Evolutionary conservation across 495 filamentous ascomycete species (phyloP).

Genomic region (Hypoxylon lienhwacheense): DNA sequence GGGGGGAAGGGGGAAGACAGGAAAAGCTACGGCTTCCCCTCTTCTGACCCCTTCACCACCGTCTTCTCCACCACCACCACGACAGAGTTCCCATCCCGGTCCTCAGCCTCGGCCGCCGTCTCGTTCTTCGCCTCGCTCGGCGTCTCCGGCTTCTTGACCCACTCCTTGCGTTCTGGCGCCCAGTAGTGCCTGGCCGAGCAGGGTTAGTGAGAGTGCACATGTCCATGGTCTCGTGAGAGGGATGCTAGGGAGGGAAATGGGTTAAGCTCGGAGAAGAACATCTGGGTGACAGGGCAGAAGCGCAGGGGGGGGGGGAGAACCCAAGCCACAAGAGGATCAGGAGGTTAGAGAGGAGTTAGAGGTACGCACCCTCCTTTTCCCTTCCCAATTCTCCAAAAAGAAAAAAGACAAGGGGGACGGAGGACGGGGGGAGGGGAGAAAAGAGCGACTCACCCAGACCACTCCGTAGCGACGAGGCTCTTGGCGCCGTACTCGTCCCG

Average conservation of each 20-base stretch:
- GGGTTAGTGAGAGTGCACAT: constrained; percentile 12
- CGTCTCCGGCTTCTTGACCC: constrained; percentile 47
- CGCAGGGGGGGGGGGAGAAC: not conserved
- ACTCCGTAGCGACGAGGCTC: constrained; percentile 65
- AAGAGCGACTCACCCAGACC: constrained; percentile 57
- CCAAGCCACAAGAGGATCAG: not conserved
- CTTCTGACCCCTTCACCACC: constrained; percentile 18
- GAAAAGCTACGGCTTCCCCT: too few species aligned
- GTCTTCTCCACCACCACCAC: constrained; percentile 36
- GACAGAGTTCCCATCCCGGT: constrained; percentile 30
- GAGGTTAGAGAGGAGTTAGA: not conserved
- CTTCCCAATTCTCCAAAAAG: too few species aligned
- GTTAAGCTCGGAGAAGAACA: not conserved
- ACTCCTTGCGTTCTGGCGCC: constrained; percentile 49
- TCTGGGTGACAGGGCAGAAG: not conserved
- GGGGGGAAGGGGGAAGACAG: too few species aligned
- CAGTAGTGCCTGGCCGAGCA: constrained; percentile 48
- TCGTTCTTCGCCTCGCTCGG: constrained; percentile 16
- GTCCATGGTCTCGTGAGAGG: not conserved
- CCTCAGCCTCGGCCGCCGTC: constrained; percentile 18
- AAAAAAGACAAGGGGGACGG: too few species aligned
- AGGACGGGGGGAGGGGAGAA: too few species aligned
- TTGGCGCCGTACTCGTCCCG: constrained; percentile 72
- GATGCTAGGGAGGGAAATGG: not conserved
- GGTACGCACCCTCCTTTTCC: too few species aligned